Conservation (phyloP, 2,329 filamentous ascomycete genomes). For the Simplicillium aogashimaense region DNA sequence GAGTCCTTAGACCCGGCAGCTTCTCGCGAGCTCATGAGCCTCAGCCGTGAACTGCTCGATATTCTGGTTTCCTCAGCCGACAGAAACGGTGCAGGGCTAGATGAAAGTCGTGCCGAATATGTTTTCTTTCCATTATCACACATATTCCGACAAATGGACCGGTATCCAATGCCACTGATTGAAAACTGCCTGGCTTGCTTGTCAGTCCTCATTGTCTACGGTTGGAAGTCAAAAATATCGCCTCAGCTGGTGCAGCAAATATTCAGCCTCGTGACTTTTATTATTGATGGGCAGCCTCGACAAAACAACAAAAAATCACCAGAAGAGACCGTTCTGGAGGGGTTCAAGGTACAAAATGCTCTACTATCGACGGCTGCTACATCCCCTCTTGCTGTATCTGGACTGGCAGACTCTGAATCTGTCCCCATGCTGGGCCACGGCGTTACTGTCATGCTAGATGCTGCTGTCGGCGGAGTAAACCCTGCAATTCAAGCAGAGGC, state of each 20-base stretch:
- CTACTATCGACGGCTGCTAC: conserved; percentile 52
- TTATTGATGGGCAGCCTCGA: conserved; percentile 63
- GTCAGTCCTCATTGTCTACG: conserved; percentile 60
- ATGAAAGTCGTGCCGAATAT: conserved; percentile 84
- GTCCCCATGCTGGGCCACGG: conserved; percentile 75
- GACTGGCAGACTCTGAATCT: conserved; percentile 45
- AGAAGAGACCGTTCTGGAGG: conserved; percentile 67
- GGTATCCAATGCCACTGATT: conserved; percentile 59
- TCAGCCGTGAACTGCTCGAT: conserved; percentile 32
- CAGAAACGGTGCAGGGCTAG: conserved; percentile 30
- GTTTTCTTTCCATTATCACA: conserved; percentile 88
- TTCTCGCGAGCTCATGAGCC: conserved; percentile 32
- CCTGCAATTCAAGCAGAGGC: conserved; percentile 63
- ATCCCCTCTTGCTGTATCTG: conserved; percentile 35
- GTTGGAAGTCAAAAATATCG: conserved; percentile 67
- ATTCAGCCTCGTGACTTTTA: conserved; percentile 72
- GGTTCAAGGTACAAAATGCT: conserved; percentile 58
- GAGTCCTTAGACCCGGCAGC: conserved; percentile 29
- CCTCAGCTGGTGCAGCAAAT: conserved; percentile 72
- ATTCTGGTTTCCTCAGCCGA: conserved; percentile 37
- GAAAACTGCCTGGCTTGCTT: conserved; percentile 73
- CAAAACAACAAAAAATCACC: conserved; percentile 35
- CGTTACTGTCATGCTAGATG: conserved; percentile 71
- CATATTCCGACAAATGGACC: conserved; percentile 67
- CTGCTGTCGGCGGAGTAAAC: conserved; percentile 53